phyloP scores from a whole-genome alignment of 768 basidiomycete genomes.

The Cubamyces sp. region DNA sequence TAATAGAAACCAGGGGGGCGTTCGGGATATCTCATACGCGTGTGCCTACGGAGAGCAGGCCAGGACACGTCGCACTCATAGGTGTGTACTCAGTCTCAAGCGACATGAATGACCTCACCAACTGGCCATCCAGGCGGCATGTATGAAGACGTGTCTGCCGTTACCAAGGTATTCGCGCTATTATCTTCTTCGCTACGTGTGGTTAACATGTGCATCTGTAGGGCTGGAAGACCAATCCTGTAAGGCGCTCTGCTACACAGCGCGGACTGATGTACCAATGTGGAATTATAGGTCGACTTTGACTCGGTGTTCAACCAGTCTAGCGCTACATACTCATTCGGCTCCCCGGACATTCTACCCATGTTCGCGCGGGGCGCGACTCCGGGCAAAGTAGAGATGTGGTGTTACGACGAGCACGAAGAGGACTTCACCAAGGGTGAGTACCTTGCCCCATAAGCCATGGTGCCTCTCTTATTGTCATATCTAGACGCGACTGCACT shows the following conservation, averaged over 20 bases:
- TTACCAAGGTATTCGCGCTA: slow-evolving; percentile 60
- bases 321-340: slow-evolving; percentile 77
- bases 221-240: slow-evolving; percentile 90
- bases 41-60: slow-evolving; percentile 87
- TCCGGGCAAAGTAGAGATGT: slow-evolving; percentile 69
- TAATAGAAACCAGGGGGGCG: slow-evolving; percentile 67
- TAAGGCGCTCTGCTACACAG: slow-evolving; percentile 35
- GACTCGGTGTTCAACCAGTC: slow-evolving; percentile 90
- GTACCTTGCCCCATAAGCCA: not conserved
- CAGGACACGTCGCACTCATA: slow-evolving; percentile 88
- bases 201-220: slow-evolving; percentile 34
- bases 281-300: slow-evolving; percentile 59
- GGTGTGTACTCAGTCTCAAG: slow-evolving; percentile 44
- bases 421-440: slow-evolving; percentile 88
- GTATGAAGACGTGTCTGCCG: slow-evolving; percentile 90
- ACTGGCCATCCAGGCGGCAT: slow-evolving; percentile 59
- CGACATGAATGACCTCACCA: not conserved
- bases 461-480: not conserved
- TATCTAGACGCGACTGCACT: slow-evolving; percentile 70
- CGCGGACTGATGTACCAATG: not conserved
- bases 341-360: slow-evolving; percentile 86
- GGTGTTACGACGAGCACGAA: slow-evolving; percentile 75
- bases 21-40: slow-evolving; percentile 86
- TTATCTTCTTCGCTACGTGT: not conserved
- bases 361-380: slow-evolving; percentile 83